A percentile compares a stretch with the other conserved stretches of the same genome.
These are phyloP conservation scores for Russula brevipes DNA, from an alignment of 768 basidiomycete genomes.

Conservation along the genomic window DNA sequence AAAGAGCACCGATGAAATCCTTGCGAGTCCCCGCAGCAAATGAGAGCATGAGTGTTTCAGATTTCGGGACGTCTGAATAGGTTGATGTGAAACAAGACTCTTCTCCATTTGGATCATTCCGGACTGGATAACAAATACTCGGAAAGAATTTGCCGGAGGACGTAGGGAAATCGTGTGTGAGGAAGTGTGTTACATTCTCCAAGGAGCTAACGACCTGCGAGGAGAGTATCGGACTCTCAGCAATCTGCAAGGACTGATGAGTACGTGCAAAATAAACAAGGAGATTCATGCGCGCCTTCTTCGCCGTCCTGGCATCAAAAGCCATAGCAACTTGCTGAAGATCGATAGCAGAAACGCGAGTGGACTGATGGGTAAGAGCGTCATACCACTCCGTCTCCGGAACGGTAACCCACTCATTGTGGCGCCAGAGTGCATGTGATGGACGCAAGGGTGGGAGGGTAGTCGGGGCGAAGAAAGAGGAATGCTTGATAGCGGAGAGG, in stretches of 20 bases:
- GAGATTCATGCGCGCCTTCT: conserved; percentile 30
- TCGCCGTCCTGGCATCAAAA: conserved; percentile 38
- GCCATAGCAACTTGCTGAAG: conserved; percentile 71
- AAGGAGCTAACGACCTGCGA: conserved; percentile 43
- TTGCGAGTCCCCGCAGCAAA: conserved; percentile 48
- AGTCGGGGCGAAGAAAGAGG: conserved; percentile 64
- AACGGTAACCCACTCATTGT: conserved; percentile 60
- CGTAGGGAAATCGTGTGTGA: conserved; percentile 39
- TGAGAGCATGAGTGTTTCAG: conserved; percentile 45
- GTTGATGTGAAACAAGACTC: conserved; percentile 40
- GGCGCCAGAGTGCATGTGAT: conserved; percentile 48
- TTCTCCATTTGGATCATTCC: conserved; percentile 21
- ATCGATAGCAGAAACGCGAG: conserved; percentile 44
- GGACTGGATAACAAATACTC: conserved; percentile 45
- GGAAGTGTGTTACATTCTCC: conserved; percentile 46
- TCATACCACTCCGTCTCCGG: conserved; percentile 49
- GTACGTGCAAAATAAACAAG: background rate
- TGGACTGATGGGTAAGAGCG: conserved; percentile 31
- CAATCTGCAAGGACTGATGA: conserved; percentile 9
- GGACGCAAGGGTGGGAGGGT: conserved; percentile 47
- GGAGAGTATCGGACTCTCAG: conserved; percentile 20
- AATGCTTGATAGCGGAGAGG: conserved; percentile 84
- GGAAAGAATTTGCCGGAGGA: conserved; percentile 45
- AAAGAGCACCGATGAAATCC: conserved; percentile 44
- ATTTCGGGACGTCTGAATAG: conserved; percentile 34